Percentiles rank a stretch among this genome's conserved stretches.
Evolutionary conservation across 108 stramenopile genomes (phyloP).

Genomic region (Bacterosira constricta): DNA sequence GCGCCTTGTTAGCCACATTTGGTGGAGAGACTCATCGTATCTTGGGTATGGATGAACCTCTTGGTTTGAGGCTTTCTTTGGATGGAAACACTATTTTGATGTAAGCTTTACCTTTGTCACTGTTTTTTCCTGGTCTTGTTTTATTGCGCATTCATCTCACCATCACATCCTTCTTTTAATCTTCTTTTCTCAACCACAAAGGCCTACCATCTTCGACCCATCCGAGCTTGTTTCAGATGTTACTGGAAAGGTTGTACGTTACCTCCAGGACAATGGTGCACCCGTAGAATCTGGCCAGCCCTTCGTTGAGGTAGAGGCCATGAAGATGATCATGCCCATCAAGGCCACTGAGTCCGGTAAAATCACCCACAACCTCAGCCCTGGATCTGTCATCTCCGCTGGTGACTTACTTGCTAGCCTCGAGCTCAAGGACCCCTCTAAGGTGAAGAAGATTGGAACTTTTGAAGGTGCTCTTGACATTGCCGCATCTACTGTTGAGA

Average conservation of each 20-base stretch:
- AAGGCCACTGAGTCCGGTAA: conserved; percentile 95
- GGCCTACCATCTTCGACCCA: conserved; percentile 96
- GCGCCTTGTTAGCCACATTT: conserved; percentile 91
- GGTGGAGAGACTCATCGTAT: conserved; percentile 93
- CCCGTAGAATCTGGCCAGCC: conserved; percentile 90
- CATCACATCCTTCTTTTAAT: background rate
- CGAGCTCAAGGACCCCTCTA: conserved; percentile 93
- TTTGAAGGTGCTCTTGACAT: conserved; percentile 85
- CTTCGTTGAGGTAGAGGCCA: conserved; percentile 95
- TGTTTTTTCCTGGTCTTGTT: background rate
- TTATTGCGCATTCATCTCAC: background rate
- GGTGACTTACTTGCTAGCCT: conserved; percentile 96
- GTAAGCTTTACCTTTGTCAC: conserved; percentile 48
- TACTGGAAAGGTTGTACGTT: conserved; percentile 98
- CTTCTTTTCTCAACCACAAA: conserved; percentile 20
- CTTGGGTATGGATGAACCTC: conserved; percentile 94
- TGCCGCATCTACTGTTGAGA: conserved; percentile 24
- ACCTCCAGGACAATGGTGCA: conserved; percentile 91
- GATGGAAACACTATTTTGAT: conserved; percentile 87
- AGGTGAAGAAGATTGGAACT: conserved; percentile 92
- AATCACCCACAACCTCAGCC: conserved; percentile 89
- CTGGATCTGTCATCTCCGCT: conserved; percentile 94
- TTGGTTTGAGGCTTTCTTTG: conserved; percentile 90
- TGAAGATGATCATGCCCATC: conserved; percentile 97
- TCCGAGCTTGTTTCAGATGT: conserved; percentile 96